Percentiles rank a stretch among this genome's conserved stretches.
Evolutionary conservation across 2,329 filamentous ascomycete genomes (phyloP).

Genomic region (Hymenoscyphus linearis): DNA sequence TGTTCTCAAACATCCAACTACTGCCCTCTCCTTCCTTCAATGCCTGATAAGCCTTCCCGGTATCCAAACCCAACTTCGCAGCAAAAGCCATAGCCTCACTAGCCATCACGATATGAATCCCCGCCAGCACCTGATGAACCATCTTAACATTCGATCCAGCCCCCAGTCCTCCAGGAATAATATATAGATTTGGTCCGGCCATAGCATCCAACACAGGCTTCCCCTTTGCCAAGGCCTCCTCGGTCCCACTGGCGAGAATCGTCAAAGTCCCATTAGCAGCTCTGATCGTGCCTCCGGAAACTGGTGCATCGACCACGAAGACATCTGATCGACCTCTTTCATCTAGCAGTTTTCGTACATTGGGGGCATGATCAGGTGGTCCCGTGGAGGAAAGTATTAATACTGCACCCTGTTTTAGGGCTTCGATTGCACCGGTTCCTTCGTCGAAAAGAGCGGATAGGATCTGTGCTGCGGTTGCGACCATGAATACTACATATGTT

Average conservation of each 20-base stretch:
- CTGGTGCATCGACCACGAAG: slow-evolving; percentile 63
- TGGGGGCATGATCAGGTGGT: slow-evolving; percentile 58
- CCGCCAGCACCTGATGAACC: slow-evolving; percentile 58
- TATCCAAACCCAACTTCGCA: slow-evolving; percentile 48
- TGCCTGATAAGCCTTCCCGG: slow-evolving; percentile 36
- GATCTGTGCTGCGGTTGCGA: slow-evolving; percentile 66
- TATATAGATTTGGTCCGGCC: slow-evolving; percentile 54
- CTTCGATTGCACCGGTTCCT: slow-evolving; percentile 45
- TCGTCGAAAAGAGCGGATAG: slow-evolving; percentile 59
- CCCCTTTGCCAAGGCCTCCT: slow-evolving; percentile 51
- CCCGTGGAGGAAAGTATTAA: slow-evolving; percentile 67
- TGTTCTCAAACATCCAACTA: slow-evolving; percentile 53
- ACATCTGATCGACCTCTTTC: slow-evolving; percentile 56
- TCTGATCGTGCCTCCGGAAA: slow-evolving; percentile 64
- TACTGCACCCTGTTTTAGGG: slow-evolving; percentile 48
- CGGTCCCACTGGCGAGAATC: slow-evolving; percentile 65
- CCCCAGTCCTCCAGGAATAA: slow-evolving; percentile 55
- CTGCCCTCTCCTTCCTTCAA: slow-evolving; percentile 16
- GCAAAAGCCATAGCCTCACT: slow-evolving; percentile 59
- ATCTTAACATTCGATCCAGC: slow-evolving; percentile 58
- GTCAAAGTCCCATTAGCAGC: slow-evolving; percentile 68
- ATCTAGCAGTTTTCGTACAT: slow-evolving; percentile 51
- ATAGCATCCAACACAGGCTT: slow-evolving; percentile 57
- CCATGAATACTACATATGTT: slow-evolving; percentile 66
- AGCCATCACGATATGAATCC: slow-evolving; percentile 55